Conservation (phyloP, 2,329 filamentous ascomycete species). For the Madurella mycetomatis region DNA sequence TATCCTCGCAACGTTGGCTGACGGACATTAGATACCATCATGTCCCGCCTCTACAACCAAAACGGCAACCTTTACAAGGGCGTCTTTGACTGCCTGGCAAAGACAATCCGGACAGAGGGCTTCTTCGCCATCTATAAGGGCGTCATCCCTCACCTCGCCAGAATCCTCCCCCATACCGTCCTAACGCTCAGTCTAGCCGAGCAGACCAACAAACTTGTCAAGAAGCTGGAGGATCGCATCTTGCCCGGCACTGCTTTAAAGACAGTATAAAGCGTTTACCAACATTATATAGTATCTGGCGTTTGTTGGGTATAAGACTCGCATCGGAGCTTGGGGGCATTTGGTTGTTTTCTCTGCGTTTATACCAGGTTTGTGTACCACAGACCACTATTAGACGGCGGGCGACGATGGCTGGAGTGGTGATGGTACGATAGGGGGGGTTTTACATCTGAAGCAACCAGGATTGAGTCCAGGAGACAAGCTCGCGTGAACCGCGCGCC, state of each 20-base stretch:
- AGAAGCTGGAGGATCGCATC: conserved; percentile 64
- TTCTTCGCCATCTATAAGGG: conserved; percentile 95
- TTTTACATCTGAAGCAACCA: neutral
- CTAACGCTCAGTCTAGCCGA: conserved; percentile 89
- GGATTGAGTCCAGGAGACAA: neutral
- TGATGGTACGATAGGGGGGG: neutral
- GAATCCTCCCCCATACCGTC: conserved; percentile 94
- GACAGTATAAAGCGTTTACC: conserved; percentile 9
- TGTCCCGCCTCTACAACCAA: conserved; percentile 98
- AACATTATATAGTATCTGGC: conserved; percentile 4
- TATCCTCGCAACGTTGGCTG: neutral
- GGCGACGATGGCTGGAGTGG: neutral
- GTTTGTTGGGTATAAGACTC: conserved; percentile 10
- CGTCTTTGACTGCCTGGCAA: conserved; percentile 84
- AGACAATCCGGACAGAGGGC: conserved; percentile 89
- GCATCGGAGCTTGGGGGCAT: neutral
- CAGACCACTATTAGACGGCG: neutral
- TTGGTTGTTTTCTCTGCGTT: conserved; percentile 6
- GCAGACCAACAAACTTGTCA: conserved; percentile 92
- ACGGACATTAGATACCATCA: conserved; percentile 72
- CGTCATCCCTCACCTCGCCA: conserved; percentile 87
- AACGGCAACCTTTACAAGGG: conserved; percentile 94
- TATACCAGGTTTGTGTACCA: conserved; percentile 10
- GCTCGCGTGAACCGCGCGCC: neutral
- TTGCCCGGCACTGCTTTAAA: conserved; percentile 30